These are phyloP conservation scores for Pseudovirgaria hyperparasitica DNA, from an alignment of 2,329 filamentous ascomycete genomes.

Conservation along the genomic window DNA sequence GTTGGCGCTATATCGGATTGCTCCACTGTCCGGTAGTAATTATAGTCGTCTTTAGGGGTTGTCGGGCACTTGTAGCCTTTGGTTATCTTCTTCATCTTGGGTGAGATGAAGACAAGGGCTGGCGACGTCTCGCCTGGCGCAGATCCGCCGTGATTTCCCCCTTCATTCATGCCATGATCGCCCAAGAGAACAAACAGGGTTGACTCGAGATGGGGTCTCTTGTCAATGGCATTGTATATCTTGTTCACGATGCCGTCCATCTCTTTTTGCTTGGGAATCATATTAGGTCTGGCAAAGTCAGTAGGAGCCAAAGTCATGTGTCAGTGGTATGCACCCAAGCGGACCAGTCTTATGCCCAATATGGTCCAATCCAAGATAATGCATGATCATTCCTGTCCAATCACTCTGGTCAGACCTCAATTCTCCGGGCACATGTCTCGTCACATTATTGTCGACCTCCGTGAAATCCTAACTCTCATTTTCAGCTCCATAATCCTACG, in stretches of 20 bases:
- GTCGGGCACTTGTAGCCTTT: slow-evolving; percentile 38
- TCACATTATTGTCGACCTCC: slow-evolving; percentile 96
- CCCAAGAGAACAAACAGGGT: slow-evolving; percentile 79
- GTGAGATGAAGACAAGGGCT: slow-evolving; percentile 80
- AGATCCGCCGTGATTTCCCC: slow-evolving; percentile 90
- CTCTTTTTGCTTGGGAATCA: slow-evolving; percentile 84
- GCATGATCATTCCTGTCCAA: slow-evolving; percentile 88
- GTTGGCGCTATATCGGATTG: slow-evolving; percentile 92
- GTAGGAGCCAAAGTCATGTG: slow-evolving; percentile 7
- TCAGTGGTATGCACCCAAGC: slow-evolving; percentile 41
- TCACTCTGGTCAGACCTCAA: slow-evolving; percentile 62
- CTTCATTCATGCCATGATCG: slow-evolving; percentile 99
- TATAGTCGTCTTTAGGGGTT: slow-evolving; percentile 54
- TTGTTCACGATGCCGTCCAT: slow-evolving; percentile 75
- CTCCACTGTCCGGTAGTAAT: slow-evolving; percentile 75
- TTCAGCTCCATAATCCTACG: slow-evolving; percentile 17
- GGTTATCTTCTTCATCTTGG: slow-evolving; percentile 55
- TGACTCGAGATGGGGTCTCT: slow-evolving; percentile 55
- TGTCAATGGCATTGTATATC: slow-evolving; percentile 66
- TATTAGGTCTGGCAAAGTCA: slow-evolving; percentile 52
- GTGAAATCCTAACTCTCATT: slow-evolving; percentile 64
- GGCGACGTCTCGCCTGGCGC: slow-evolving; percentile 89
- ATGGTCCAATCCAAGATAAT: slow-evolving; percentile 91
- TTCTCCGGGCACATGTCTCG: slow-evolving; percentile 71
- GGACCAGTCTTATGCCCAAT: slow-evolving; percentile 96